Evolutionary conservation across 2,329 filamentous ascomycete genomes (phyloP).

Genomic region (Xylariaceae sp.): DNA sequence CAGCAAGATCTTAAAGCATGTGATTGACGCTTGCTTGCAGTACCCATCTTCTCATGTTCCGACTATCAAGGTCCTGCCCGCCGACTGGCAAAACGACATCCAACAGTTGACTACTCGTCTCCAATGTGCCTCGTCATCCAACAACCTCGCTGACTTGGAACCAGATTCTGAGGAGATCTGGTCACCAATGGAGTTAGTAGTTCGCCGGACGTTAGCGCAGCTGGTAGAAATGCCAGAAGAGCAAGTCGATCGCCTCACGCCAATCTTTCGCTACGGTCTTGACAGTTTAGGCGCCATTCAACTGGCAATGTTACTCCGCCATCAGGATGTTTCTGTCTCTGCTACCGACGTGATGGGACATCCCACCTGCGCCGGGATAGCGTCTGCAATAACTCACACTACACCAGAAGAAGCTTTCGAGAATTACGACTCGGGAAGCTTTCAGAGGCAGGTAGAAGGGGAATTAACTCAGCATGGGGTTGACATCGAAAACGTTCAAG

Average conservation of each 20-base stretch:
- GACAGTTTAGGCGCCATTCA: slow-evolving; percentile 88
- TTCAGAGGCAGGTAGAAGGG: slow-evolving; percentile 32
- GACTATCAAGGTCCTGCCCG: slow-evolving; percentile 18
- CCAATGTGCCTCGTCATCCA: not conserved
- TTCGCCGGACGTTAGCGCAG: slow-evolving; percentile 53
- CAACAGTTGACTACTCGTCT: slow-evolving; percentile 22
- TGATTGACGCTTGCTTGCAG: slow-evolving; percentile 26
- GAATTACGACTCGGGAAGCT: slow-evolving; percentile 39
- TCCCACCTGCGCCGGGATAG: slow-evolving; percentile 40
- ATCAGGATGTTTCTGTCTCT: slow-evolving; percentile 51
- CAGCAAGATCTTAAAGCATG: slow-evolving; percentile 27
- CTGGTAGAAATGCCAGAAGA: slow-evolving; percentile 49
- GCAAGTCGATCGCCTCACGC: slow-evolving; percentile 55
- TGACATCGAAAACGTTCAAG: slow-evolving; percentile 34
- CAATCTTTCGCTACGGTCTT: slow-evolving; percentile 81
- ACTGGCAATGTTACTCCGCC: slow-evolving; percentile 63
- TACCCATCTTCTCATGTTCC: slow-evolving; percentile 31
- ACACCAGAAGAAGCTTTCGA: not conserved
- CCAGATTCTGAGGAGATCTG: slow-evolving; percentile 17
- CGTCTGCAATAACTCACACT: slow-evolving; percentile 11
- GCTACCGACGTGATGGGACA: slow-evolving; percentile 70
- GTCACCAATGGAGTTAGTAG: slow-evolving; percentile 40
- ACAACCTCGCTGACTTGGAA: not conserved
- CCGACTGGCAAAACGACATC: slow-evolving; percentile 18
- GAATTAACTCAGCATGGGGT: slow-evolving; percentile 28